A percentile compares a stretch with the other conserved stretches of the same genome.
These are phyloP conservation scores for Crotalaria pallida DNA, from an alignment of 306 rosid species.

Conservation along the genomic window DNA sequence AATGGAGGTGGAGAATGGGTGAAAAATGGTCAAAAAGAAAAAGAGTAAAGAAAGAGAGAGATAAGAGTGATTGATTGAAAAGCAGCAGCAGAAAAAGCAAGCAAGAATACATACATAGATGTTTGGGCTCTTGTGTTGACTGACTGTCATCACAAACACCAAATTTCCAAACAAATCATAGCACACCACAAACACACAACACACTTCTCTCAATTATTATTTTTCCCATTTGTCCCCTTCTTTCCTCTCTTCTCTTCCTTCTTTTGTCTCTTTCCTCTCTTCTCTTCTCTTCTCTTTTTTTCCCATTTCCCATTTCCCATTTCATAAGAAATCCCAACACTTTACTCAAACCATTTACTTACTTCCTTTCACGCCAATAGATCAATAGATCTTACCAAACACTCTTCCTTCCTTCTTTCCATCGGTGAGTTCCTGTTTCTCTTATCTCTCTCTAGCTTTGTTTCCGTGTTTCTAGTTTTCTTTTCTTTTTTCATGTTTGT, in stretches of 20 bases:
- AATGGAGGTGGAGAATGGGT: too few relatives aligned
- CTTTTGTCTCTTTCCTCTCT: neutral
- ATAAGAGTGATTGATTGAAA: neutral
- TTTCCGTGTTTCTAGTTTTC: neutral
- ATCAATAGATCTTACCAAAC: neutral
- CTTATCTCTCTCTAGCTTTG: neutral
- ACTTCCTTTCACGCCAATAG: neutral
- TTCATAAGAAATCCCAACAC: neutral
- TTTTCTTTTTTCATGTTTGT: neutral
- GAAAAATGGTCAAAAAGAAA: slow-evolving; percentile 79
- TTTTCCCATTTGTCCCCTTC: slow-evolving; percentile 15
- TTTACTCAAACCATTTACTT: neutral
- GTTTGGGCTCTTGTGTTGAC: slow-evolving; percentile 45
- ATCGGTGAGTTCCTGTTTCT: slow-evolving; percentile 20
- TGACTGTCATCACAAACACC: slow-evolving; percentile 22
- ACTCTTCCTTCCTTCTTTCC: neutral
- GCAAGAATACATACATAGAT: slow-evolving; percentile 8
- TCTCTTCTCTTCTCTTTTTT: neutral
- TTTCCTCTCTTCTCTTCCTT: neutral
- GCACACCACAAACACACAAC: slow-evolving; percentile 10
- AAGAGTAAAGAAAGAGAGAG: neutral
- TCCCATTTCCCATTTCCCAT: neutral
- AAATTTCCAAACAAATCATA: neutral
- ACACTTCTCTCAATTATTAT: slow-evolving; percentile 20
- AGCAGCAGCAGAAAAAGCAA: neutral